Evolutionary conservation across 176 grass and related monocot genomes (phyloP), one percentile per base, ranked within the genome.

Genomic region (Phragmites australis): DNA sequence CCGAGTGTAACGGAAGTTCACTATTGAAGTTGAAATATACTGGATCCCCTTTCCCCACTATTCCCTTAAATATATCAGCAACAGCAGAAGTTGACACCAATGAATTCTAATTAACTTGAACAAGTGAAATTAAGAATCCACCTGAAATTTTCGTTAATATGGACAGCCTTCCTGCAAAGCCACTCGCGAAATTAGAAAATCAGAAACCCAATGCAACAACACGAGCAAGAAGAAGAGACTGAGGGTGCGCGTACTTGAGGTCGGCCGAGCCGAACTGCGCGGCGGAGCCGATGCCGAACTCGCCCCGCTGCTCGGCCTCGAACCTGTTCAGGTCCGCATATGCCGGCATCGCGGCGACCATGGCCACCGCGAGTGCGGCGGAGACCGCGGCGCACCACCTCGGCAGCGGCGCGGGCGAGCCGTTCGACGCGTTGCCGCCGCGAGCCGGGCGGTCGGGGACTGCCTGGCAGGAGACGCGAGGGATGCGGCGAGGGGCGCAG

Each of bases 91-190:
- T 34, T 48, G 51, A 8, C 15, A 57, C 5, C 22, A 26, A 66
- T 27, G 1, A 53, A 23, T 40, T 60, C 2, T 25, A 82, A n/a
- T n/a, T n/a, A n/a, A 70, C 12, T 21, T 42, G 12, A 9, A 70
- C 75, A 23, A 0, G 25, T 65, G 30, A 82, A 74, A 84, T 79
- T 54, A 75, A 74, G 10, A 30, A 73, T 27, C n/a, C 58, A 95
- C 92, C 96, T 93, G 84, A 95, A 99, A 75, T 99, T 99, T 64
- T 99, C 96, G 29, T 99, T 95, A 8, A 88, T 56, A 84, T 99
- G 84, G 18, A 99, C 87, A 49, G 87, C 83, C 54, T 95, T 99
- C 82, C 96, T 99, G 56, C 48, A 83, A 62, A 74, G 59, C 6
- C 22, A 63, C 3, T 56, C 42, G 53, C 8, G 50, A 30, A 80